Base-by-base conservation (phyloP, 1,139 yeast species). In the Suhomyces chickasaworum region DNA sequence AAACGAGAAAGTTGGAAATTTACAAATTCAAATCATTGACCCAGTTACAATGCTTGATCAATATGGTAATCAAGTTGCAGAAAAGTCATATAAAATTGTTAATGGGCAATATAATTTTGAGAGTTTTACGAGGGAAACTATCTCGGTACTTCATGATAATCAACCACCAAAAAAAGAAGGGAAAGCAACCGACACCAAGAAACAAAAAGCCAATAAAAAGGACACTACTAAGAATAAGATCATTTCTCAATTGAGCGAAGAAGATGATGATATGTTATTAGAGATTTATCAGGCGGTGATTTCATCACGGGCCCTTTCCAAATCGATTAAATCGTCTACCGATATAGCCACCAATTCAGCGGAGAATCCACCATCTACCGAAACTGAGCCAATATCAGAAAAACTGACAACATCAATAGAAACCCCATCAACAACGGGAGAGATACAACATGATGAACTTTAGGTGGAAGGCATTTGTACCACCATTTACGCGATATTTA, bases 41-140 rank as follows among this genome's bases (percentile, higher is more conserved):
- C 75, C 75, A 0, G 61, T 50, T 10, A 58, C 64, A 1, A 60
- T 67, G 63, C 41, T 49, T 0, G 74, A 71, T 43, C 65, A 60
- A 34, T 69, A 68, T 35, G 75, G 73, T 3, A 66, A 64, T 41
- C 18, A 41, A 3, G 66, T 65, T 1, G 51, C 47, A 4, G 37
- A 50, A 29, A 62, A 58, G 0, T 45, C 50, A 2, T 63, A 54
- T 44, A 52, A 55, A 10, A 64, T 66, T 1, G 63, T 65, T 1
- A 47, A 53, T 30, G 53, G 53, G 23, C 53, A 58, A 37, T 65
- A 66, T 63, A 67, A 68, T 51, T 68, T 63, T 38, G 66, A 68
- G 46, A 41, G 38, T 16, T 67, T 63, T 37, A 15, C 20, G n/a
- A 30, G 52, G 17, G 37, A 35, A 3, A 8, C 16, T 10, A 22